Conservation (phyloP, 129 eudicot genomes). For the Escallonia herrerae region DNA sequence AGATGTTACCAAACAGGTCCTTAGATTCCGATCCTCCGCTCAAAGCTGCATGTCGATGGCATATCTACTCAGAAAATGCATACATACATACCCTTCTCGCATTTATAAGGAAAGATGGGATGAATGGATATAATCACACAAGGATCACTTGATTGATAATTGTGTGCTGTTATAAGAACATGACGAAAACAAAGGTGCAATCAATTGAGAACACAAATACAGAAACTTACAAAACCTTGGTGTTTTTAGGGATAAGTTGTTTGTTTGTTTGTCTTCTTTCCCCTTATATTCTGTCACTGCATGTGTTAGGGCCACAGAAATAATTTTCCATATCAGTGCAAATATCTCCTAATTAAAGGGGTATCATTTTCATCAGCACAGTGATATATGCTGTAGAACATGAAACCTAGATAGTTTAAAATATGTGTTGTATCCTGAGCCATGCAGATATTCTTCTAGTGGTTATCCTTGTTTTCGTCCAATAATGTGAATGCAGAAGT, state of each 20-base stretch:
- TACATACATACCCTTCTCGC: not conserved
- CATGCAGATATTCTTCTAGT: conserved; percentile 5
- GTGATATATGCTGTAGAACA: not conserved
- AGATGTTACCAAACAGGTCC: not conserved
- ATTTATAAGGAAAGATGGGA: not conserved
- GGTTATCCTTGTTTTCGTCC: conserved; percentile 11
- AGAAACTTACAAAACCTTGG: not conserved
- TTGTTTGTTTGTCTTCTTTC: conserved; percentile 3
- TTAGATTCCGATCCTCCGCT: conserved; percentile 10
- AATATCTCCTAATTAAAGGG: conserved; percentile 16
- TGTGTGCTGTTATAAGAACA: not conserved
- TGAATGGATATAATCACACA: too few species aligned
- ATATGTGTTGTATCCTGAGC: too few species aligned
- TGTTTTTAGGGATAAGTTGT: not conserved
- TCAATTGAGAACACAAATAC: not conserved
- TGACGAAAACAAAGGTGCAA: not conserved
- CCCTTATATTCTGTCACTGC: not conserved
- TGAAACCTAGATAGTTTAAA: too few species aligned
- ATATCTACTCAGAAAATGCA: not conserved
- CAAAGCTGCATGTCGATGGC: conserved; percentile 20
- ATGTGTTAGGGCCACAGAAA: conserved; percentile 29
- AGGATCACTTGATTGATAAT: not conserved
- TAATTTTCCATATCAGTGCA: conserved; percentile 5
- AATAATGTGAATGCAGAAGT: not conserved
- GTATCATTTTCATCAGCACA: conserved; percentile 27